Percentiles rank a stretch among this genome's conserved stretches.
Conservation (phyloP, 225 moss, liverwort and hornwort species). For the Antitrichia curtipendula region DNA sequence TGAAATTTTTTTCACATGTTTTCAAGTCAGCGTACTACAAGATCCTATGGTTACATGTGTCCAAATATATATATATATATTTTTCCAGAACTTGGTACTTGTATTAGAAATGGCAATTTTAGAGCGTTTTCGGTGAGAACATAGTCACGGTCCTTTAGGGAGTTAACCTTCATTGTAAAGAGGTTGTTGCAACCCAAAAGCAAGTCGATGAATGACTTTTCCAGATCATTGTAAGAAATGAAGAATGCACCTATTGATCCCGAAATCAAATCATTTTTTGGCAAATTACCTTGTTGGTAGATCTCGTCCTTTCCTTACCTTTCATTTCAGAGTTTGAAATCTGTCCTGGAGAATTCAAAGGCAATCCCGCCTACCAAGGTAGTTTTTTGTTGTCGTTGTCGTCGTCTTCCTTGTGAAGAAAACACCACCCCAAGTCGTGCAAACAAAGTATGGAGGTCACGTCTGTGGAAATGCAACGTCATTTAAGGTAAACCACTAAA, state of each 20-base stretch:
- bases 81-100: too few relatives aligned
- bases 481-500: too few relatives aligned
- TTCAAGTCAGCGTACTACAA: too few relatives aligned
- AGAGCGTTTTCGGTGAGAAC: too few relatives aligned
- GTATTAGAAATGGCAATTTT: too few relatives aligned
- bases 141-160: too few relatives aligned
- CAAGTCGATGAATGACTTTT: fast-evolving
- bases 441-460: not conserved
- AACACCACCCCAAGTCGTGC: too few relatives aligned
- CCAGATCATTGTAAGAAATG: fast-evolving
- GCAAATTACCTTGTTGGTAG: not conserved
- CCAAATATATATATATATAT: too few relatives aligned
- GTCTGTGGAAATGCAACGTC: not conserved
- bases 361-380: too few relatives aligned
- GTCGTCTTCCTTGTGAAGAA: too few relatives aligned
- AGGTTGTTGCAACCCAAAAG: fast-evolving
- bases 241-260: not conserved
- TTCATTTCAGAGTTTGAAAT: not conserved
- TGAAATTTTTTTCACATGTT: too few relatives aligned
- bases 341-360: fast-evolving
- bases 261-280: not conserved
- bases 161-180: not conserved
- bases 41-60: too few relatives aligned
- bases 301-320: not conserved
- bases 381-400: not conserved